phyloP scores from a whole-genome alignment of 371 early-diverging fungal genomes.

The Mortierella sp. region DNA sequence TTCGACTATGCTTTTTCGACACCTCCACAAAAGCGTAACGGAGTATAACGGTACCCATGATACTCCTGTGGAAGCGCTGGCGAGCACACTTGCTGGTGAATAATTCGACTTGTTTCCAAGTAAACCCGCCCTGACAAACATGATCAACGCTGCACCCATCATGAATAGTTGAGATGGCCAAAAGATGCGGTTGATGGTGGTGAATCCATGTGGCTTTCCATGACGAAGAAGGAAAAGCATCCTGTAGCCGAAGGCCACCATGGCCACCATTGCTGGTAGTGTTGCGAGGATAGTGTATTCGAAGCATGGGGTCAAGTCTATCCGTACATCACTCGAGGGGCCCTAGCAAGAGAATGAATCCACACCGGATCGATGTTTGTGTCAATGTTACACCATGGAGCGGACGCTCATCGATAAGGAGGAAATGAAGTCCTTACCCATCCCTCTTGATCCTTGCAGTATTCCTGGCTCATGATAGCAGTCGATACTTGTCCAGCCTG shows the following conservation, averaged over 20 bases:
- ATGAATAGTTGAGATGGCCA: conserved; percentile 2
- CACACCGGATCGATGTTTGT: neutral
- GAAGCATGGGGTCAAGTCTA: conserved; percentile 44
- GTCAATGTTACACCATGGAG: neutral
- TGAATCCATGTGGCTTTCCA: conserved; percentile 25
- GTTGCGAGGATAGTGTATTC: conserved; percentile 35
- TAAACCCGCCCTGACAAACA: neutral
- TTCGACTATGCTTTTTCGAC: neutral
- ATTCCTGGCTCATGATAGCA: conserved; percentile 18
- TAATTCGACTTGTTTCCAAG: neutral
- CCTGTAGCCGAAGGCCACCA: conserved; percentile 8
- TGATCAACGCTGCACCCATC: neutral
- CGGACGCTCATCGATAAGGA: neutral
- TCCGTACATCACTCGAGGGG: conserved; percentile 19
- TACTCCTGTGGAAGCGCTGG: conserved; percentile 16
- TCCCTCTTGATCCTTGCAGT: conserved; percentile 33
- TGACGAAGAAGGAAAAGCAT: conserved; percentile 5
- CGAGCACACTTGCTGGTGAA: conserved; percentile 25
- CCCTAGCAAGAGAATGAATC: conserved; percentile 15
- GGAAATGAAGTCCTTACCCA: conserved; percentile 20
- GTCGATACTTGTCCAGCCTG: no score
- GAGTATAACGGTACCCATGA: conserved; percentile 18
- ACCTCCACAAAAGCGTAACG: neutral
- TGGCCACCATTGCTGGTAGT: conserved; percentile 27
- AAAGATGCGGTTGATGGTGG: conserved; percentile 18